phyloP scores from a whole-genome alignment of 768 basidiomycete species.

The Calocybe indica region DNA sequence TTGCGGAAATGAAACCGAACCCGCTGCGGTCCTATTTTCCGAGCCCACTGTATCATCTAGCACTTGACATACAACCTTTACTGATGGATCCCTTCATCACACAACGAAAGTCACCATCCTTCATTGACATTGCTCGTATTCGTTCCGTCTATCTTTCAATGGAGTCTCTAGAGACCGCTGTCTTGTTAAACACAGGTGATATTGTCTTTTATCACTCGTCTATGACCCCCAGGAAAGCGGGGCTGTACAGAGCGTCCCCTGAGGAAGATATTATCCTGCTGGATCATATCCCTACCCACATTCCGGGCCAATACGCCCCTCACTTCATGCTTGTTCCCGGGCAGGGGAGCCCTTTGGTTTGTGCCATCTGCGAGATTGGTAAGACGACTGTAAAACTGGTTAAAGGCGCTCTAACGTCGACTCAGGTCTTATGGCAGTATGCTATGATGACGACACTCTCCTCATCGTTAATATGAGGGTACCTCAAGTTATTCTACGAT shows the following conservation, averaged over 20 bases:
- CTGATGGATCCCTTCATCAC: constrained; percentile 38
- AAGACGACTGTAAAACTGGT: constrained; percentile 10
- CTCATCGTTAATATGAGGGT: constrained; percentile 70
- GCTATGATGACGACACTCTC: constrained; percentile 55
- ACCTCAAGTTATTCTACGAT: constrained; percentile 59
- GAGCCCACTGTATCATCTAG: constrained; percentile 51
- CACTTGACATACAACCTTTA: constrained; percentile 49
- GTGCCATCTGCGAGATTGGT: constrained; percentile 74
- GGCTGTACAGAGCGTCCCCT: constrained; percentile 13
- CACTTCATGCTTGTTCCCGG: constrained; percentile 50
- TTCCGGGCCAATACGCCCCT: constrained; percentile 48
- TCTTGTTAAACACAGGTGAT: constrained; percentile 52
- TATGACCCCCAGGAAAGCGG: constrained; percentile 19
- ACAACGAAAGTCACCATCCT: constrained; percentile 17
- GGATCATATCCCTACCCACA: constrained; percentile 36
- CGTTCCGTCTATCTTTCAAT: constrained; percentile 41
- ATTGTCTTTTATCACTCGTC: constrained; percentile 38
- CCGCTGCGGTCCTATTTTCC: constrained; percentile 64
- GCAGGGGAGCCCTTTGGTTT: constrained; percentile 43
- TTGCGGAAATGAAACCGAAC: constrained; percentile 37
- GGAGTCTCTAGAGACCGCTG: constrained; percentile 51
- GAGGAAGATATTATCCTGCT: constrained; percentile 52
- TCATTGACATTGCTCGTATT: constrained; percentile 27
- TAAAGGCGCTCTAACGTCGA: background rate
- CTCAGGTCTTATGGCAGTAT: constrained; percentile 72